Evolutionary conservation across 1,284 basidiomycete genomes (phyloP).

Genomic region (Apiotrichum akiyoshidainum): DNA sequence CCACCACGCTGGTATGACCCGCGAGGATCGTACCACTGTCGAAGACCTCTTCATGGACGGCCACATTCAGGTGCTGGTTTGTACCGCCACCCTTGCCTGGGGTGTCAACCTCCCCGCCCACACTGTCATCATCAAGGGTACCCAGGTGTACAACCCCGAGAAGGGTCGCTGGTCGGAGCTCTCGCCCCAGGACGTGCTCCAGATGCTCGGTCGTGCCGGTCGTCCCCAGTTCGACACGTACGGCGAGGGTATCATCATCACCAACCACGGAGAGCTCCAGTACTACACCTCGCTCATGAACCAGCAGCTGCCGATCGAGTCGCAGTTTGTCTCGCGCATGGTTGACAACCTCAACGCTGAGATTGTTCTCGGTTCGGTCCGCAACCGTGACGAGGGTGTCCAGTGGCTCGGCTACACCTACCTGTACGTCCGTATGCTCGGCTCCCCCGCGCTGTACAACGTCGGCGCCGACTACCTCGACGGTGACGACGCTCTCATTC

Average conservation of each 20-base stretch:
- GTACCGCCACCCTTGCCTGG: slow-evolving; percentile 98
- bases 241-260: slow-evolving; percentile 98
- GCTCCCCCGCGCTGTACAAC: slow-evolving; percentile 81
- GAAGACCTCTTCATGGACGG: slow-evolving; percentile 94
- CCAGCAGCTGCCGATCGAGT: slow-evolving; percentile 95
- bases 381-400: slow-evolving; percentile 95
- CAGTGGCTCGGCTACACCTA: slow-evolving; percentile 97
- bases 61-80: slow-evolving; percentile 89
- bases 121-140: slow-evolving; percentile 98
- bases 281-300: slow-evolving; percentile 93
- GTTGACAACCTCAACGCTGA: slow-evolving; percentile 98
- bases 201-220: slow-evolving; percentile 98
- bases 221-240: slow-evolving; percentile 96
- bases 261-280: slow-evolving; percentile 93
- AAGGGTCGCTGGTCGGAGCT: slow-evolving; percentile 97
- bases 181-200: slow-evolving; percentile 92
- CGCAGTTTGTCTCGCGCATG: slow-evolving; percentile 86
- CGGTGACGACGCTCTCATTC: slow-evolving; percentile 71
- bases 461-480: slow-evolving; percentile 89
- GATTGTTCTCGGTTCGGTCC: slow-evolving; percentile 90
- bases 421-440: slow-evolving; percentile 94
- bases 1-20: slow-evolving; percentile 98
- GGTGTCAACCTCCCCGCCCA: slow-evolving; percentile 98
- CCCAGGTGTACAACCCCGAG: slow-evolving; percentile 98
- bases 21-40: slow-evolving; percentile 86